phyloP scores from a whole-genome alignment of 805 yeast species.

The Lipomyces spencermartinsiae region DNA sequence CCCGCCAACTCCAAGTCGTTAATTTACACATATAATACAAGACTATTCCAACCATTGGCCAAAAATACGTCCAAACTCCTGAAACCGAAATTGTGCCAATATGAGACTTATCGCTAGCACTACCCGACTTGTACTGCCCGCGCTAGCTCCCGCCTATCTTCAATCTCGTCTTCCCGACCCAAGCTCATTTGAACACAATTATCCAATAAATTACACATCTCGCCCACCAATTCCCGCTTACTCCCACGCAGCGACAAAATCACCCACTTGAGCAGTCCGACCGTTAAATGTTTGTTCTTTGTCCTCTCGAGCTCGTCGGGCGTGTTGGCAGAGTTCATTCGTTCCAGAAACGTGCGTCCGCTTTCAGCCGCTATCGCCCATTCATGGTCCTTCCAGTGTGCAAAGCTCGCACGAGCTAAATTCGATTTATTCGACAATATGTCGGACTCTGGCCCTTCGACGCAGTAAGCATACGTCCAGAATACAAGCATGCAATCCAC shows the following conservation, averaged over 20 bases:
- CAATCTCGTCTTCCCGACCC: constrained; percentile 23
- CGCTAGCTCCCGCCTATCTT: background rate
- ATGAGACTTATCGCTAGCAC: background rate
- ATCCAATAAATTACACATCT: constrained; percentile 33
- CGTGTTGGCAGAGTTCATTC: constrained; percentile 53
- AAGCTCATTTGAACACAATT: constrained; percentile 36
- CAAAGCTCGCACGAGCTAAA: background rate
- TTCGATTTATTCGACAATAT: constrained; percentile 19
- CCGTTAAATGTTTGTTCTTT: constrained; percentile 55
- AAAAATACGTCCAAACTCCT: background rate
- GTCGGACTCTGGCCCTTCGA: constrained; percentile 45
- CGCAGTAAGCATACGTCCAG: constrained; percentile 47
- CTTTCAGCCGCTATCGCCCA: constrained; percentile 36
- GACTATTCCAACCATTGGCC: background rate
- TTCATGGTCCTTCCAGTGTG: constrained; percentile 25
- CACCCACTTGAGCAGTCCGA: constrained; percentile 57
- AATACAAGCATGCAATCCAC: constrained; percentile 43
- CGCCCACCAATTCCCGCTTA: constrained; percentile 42
- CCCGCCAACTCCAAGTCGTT: background rate
- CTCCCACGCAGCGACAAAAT: constrained; percentile 40
- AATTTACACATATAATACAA: background rate
- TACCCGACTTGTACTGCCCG: background rate
- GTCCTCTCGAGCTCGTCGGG: constrained; percentile 43
- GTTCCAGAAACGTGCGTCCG: constrained; percentile 52
- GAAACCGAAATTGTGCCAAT: background rate